A percentile compares a stretch with the other conserved stretches of the same genome.
These are phyloP conservation scores for Pyricularia grisea DNA, from an alignment of 2,329 filamentous ascomycete species.

Conservation along the genomic window DNA sequence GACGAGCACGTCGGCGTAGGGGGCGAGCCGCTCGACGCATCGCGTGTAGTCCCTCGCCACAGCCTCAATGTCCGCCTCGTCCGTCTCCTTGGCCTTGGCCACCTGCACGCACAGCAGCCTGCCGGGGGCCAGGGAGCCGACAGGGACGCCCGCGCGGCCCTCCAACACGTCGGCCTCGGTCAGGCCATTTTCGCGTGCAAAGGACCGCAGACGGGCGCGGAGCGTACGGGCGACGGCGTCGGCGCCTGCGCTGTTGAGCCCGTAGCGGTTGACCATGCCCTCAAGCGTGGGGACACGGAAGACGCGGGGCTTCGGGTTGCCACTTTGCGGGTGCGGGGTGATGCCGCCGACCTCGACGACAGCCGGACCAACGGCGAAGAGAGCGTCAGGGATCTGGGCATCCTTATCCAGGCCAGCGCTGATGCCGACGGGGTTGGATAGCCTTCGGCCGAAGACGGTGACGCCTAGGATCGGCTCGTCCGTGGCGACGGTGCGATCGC, in stretches of 20 bases:
- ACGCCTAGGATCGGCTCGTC: constrained; percentile 27
- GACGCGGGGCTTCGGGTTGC: constrained; percentile 80
- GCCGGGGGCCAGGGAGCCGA: constrained; percentile 69
- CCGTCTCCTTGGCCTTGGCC: constrained; percentile 92
- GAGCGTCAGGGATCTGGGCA: constrained; percentile 73
- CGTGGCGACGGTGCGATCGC: constrained; percentile 54
- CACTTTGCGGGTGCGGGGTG: constrained; percentile 77
- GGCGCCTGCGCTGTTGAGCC: constrained; percentile 84
- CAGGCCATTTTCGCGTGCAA: constrained; percentile 62
- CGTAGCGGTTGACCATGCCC: constrained; percentile 90
- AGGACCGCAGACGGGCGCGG: constrained; percentile 67
- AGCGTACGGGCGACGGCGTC: constrained; percentile 76
- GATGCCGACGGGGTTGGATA: constrained; percentile 85
- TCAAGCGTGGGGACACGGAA: constrained; percentile 79
- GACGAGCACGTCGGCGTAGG: constrained; percentile 90
- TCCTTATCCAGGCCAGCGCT: constrained; percentile 96
- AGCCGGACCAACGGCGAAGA: constrained; percentile 77
- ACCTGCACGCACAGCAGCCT: constrained; percentile 83
- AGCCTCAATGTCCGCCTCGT: constrained; percentile 74
- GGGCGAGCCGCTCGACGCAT: constrained; percentile 73
- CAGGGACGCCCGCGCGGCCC: constrained; percentile 63
- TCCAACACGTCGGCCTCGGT: constrained; percentile 67
- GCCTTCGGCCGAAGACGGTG: constrained; percentile 62
- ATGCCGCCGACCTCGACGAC: constrained; percentile 89
- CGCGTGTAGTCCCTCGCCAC: constrained; percentile 78